These are phyloP conservation scores for Podaxis sp. DNA, from an alignment of 768 basidiomycete species.

Conservation along the genomic window DNA sequence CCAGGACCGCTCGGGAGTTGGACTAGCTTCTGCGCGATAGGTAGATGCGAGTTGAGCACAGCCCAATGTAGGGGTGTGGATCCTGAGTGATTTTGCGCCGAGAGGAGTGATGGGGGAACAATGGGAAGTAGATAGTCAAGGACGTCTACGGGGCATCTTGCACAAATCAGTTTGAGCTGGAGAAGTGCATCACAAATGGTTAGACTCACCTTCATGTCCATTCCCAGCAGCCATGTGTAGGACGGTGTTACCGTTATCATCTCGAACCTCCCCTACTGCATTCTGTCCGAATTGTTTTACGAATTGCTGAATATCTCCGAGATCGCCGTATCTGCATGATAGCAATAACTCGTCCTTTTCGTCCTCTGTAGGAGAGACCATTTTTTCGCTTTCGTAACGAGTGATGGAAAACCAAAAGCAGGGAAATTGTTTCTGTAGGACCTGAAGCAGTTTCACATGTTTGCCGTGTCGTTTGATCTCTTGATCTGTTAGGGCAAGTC, in stretches of 20 bases:
- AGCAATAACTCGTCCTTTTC: slow-evolving; percentile 74
- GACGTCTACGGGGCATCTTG: slow-evolving; percentile 58
- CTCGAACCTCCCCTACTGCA: slow-evolving; percentile 46
- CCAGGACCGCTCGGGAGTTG: slow-evolving; percentile 55
- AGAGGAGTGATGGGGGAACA: slow-evolving; percentile 47
- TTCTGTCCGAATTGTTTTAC: slow-evolving; percentile 51
- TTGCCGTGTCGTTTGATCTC: neutral
- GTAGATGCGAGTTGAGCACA: slow-evolving; percentile 74
- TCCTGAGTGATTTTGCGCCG: slow-evolving; percentile 60
- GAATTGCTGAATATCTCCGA: slow-evolving; percentile 71
- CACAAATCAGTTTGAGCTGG: slow-evolving; percentile 32
- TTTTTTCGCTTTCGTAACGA: slow-evolving; percentile 10
- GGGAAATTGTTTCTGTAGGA: neutral
- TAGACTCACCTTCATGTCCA: slow-evolving; percentile 72
- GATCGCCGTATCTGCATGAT: slow-evolving; percentile 83
- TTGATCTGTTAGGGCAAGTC: neutral
- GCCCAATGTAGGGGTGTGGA: slow-evolving; percentile 95
- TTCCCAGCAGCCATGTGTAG: slow-evolving; percentile 89
- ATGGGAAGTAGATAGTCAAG: slow-evolving; percentile 70
- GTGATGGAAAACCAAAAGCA: neutral
- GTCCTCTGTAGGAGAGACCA: slow-evolving; percentile 35
- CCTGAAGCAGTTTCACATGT: neutral
- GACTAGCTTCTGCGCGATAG: slow-evolving; percentile 55
- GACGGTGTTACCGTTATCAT: slow-evolving; percentile 74
- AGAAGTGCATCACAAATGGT: slow-evolving; percentile 3